Evolutionary conservation across 2,329 filamentous ascomycete genomes (phyloP).

Genomic region (Neonectria neomacrospora): DNA sequence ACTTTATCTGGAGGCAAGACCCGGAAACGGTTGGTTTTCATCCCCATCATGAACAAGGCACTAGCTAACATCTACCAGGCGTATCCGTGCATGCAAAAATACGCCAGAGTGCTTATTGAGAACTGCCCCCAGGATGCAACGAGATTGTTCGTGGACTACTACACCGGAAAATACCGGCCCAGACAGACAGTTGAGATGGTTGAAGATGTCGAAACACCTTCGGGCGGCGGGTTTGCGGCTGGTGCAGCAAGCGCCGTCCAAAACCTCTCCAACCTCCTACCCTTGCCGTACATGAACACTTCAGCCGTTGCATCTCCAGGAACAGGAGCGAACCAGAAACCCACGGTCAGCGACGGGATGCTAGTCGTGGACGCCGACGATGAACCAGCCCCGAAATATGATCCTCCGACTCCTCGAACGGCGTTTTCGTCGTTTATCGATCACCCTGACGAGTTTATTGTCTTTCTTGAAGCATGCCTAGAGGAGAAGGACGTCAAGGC

Average conservation of each 20-base stretch:
- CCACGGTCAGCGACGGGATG: conserved; percentile 63
- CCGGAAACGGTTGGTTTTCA: conserved; percentile 72
- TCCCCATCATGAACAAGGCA: accelerated
- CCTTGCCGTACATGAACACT: conserved; percentile 85
- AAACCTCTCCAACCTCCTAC: conserved; percentile 84
- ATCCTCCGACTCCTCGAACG: conserved; percentile 82
- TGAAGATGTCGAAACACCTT: conserved; percentile 51
- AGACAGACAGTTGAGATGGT: conserved; percentile 66
- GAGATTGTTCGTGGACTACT: conserved; percentile 92
- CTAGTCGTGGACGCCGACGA: conserved; percentile 63
- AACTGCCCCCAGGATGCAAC: conserved; percentile 87
- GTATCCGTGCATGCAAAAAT: conserved; percentile 92
- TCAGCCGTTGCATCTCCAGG: conserved; percentile 65
- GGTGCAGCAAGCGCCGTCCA: conserved; percentile 82
- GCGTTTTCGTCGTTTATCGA: conserved; percentile 98
- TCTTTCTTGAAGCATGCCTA: conserved; percentile 90
- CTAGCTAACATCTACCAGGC: conserved; percentile 64
- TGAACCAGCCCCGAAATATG: conserved; percentile 69
- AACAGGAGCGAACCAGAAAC: conserved; percentile 60
- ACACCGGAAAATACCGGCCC: conserved; percentile 84
- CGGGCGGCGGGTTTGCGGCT: conserved; percentile 59
- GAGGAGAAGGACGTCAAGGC: conserved; percentile 76
- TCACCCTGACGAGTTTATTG: conserved; percentile 89
- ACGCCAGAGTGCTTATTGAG: conserved; percentile 88
- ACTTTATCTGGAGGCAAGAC: conserved; percentile 91